Evolutionary conservation across 179 eudicot species (phyloP).

Genomic region (Sideroxylon spinosum): DNA sequence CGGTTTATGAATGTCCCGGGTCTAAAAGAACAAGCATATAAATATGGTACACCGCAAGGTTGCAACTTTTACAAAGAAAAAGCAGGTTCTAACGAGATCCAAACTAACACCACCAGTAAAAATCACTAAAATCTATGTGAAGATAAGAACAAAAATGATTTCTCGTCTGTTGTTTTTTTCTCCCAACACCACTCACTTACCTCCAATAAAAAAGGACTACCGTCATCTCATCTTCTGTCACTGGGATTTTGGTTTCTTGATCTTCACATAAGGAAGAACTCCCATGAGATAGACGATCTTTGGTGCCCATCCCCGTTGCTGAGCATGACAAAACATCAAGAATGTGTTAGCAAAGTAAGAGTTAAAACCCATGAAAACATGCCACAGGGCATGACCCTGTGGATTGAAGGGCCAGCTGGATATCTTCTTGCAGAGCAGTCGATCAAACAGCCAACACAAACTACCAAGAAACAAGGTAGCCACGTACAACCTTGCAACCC

Average conservation of each 20-base stretch:
- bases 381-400: conserved; percentile 56
- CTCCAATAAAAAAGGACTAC: background rate
- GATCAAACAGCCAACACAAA: conserved; percentile 45
- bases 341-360: conserved; percentile 46
- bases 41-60: conserved; percentile 15
- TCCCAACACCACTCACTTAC: background rate
- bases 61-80: background rate
- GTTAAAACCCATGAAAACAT: conserved; percentile 43
- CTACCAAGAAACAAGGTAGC: conserved; percentile 32
- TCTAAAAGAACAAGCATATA: background rate
- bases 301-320: conserved; percentile 40
- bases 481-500: conserved; percentile 39
- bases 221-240: background rate
- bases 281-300: conserved; percentile 39
- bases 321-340: conserved; percentile 54
- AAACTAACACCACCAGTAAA: conserved; percentile 5
- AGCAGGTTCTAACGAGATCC: background rate
- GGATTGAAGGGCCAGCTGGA: conserved; percentile 37
- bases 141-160: conserved; percentile 3
- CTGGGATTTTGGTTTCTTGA: conserved; percentile 32
- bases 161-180: background rate
- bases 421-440: conserved; percentile 30
- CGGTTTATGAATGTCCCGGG: too few relatives aligned
- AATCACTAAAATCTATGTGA: background rate
- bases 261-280: conserved; percentile 51